Evolutionary conservation across 495 filamentous ascomycete species (phyloP), one percentile per base, ranked within the genome.

Genomic region (Hypoxylon trugodes): DNA sequence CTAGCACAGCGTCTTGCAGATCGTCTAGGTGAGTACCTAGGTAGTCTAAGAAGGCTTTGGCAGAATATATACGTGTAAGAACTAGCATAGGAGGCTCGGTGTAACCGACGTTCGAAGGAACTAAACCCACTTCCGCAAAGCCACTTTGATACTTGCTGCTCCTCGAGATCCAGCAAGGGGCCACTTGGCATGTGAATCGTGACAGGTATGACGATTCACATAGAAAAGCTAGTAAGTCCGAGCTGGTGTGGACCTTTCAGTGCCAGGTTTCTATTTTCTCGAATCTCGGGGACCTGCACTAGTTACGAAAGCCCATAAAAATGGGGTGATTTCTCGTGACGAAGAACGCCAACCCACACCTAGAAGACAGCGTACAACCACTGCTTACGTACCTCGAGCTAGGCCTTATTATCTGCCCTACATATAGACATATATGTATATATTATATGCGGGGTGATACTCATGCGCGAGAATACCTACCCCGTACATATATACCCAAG

Each of bases 251-350:
- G 64, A 48, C 43, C 58, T 43, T 21, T 9, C 33, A 32, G 13
- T 32, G 41, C 42, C 48, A 40, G 52, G 36, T 59, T 58, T 54
- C 58, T 61, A 61, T 56, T 41, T 30, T 50, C 46, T 68, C 55
- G 59, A 68, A 60, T 63, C 65, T 68, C 59, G 59, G 65, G 65
- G 55, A 63, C 59, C 59, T 64, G 65, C 65, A 19, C 59, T 68
- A 68, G 65, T 52, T 46, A 42, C 33, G 19, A 6, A 50, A 59
- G 19, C 49, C 65, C 59, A 53, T 60, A 68, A 55, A 59, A 64
- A 68, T 68, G 65, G 65, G 59, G 65, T 68, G 65, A 68, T 64
- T 59, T 64, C 49, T 53, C 33, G 50, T 52, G 35, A 40, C 46
- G 40, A 50, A 56, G 35, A 30, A 30, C 19, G 19, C 37, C 41